phyloP scores from a whole-genome alignment of 2,329 filamentous ascomycete species.

The Apiospora phragmitis region DNA sequence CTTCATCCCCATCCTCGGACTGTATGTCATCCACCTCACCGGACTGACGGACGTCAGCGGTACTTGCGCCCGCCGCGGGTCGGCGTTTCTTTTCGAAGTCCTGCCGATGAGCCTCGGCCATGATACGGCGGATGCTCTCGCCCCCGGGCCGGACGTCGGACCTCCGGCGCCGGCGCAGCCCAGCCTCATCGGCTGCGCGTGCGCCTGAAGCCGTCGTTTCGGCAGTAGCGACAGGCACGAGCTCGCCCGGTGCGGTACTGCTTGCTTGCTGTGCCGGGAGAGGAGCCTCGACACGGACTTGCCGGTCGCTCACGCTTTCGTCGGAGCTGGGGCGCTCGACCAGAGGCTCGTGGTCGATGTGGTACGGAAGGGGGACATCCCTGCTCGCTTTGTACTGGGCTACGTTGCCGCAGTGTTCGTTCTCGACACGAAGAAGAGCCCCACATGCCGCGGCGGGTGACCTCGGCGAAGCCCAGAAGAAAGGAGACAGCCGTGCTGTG shows the following conservation, averaged over 20 bases:
- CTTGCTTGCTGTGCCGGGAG: conserved; percentile 6
- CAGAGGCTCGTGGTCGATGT: conserved; percentile 47
- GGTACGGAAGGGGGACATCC: conserved; percentile 84
- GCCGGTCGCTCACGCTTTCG: conserved; percentile 12
- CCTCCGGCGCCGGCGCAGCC: conserved; percentile 22
- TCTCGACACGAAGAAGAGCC: conserved; percentile 91
- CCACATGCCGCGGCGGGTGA: conserved; percentile 87
- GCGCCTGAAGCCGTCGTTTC: conserved; percentile 6
- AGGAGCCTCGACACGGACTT: neutral
- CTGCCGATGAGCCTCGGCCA: conserved; percentile 82
- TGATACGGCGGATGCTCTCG: conserved; percentile 57
- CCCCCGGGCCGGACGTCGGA: conserved; percentile 24
- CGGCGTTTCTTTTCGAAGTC: conserved; percentile 82
- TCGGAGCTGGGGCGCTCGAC: conserved; percentile 43
- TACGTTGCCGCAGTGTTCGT: conserved; percentile 95
- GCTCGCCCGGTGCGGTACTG: conserved; percentile 1
- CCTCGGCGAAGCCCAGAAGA: conserved; percentile 73
- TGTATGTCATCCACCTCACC: conserved; percentile 23
- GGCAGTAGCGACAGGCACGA: conserved; percentile 6
- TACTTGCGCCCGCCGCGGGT: conserved; percentile 32
- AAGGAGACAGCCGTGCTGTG: conserved; percentile 85
- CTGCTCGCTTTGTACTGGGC: conserved; percentile 85
- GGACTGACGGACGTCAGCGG: conserved; percentile 33
- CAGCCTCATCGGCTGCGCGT: conserved; percentile 23
- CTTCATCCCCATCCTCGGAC: conserved; percentile 31